A percentile compares a stretch with the other conserved stretches of the same genome.
Conservation (phyloP, 345 rosid species). For the Populus ilicifolia region DNA sequence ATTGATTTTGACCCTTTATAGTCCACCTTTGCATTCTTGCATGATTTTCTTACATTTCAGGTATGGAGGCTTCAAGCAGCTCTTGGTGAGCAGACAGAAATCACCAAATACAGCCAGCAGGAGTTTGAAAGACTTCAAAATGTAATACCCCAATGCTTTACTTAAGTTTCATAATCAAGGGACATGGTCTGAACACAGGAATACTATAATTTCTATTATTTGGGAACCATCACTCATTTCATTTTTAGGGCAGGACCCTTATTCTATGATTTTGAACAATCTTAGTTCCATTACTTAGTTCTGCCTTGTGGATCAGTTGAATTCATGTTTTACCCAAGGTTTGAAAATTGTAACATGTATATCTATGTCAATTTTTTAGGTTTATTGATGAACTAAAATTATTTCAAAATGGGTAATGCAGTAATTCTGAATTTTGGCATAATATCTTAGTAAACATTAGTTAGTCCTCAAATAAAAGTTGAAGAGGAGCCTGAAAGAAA, state of each 20-base stretch:
- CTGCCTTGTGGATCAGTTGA: background rate
- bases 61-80: conserved; percentile 99
- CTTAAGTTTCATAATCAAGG: background rate
- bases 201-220: background rate
- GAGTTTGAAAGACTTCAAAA: conserved; percentile 93
- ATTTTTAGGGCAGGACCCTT: too few relatives aligned
- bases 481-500: background rate
- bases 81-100: conserved; percentile 92
- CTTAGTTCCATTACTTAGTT: background rate
- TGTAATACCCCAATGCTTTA: conserved; percentile 34
- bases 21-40: background rate
- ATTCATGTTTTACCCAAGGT: background rate
- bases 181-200: background rate
- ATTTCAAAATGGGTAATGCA: background rate
- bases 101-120: conserved; percentile 79
- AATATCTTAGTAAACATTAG: background rate
- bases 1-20: background rate
- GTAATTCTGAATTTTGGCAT: background rate
- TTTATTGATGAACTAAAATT: background rate
- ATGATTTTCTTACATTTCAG: conserved; percentile 28
- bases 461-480: background rate
- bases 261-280: background rate
- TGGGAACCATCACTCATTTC: background rate
- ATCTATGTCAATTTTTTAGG: background rate
- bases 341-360: too few relatives aligned